A percentile compares a stretch with the other conserved stretches of the same genome.
These are phyloP conservation scores for Scutellaria baicalensis DNA, from an alignment of 257 asterid species.

Conservation along the genomic window DNA sequence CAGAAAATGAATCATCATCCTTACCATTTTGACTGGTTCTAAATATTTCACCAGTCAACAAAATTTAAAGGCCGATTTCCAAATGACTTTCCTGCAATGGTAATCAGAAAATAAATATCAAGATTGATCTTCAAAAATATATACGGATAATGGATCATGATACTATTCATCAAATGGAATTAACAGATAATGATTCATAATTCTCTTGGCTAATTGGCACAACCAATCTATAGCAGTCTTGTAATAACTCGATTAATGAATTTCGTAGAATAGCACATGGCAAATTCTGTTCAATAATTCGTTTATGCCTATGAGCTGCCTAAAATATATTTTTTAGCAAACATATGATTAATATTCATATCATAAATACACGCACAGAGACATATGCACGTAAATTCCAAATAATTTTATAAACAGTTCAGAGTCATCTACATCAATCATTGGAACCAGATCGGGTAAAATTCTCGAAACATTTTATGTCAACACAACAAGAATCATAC, in stretches of 20 bases:
- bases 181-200: not conserved
- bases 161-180: not conserved
- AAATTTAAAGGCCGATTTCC: not conserved
- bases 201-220: not conserved
- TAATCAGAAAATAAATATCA: not conserved
- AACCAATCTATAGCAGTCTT: not conserved
- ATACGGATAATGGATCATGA: not conserved
- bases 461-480: too few species aligned
- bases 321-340: not conserved
- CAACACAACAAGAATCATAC: too few species aligned
- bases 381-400: too few species aligned
- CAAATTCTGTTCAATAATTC: not conserved
- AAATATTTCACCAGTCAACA: not conserved
- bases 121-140: not conserved
- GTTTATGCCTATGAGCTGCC: not conserved
- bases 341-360: too few species aligned
- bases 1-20: not conserved
- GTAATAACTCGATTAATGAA: too few species aligned
- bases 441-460: too few species aligned
- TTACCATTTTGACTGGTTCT: constrained; percentile 6
- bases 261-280: too few species aligned
- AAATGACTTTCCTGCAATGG: not conserved
- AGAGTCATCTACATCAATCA: too few species aligned
- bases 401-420: too few species aligned
- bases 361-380: too few species aligned